Conservation (phyloP, 371 early-diverging fungal species). For the Mucor ambiguus region DNA sequence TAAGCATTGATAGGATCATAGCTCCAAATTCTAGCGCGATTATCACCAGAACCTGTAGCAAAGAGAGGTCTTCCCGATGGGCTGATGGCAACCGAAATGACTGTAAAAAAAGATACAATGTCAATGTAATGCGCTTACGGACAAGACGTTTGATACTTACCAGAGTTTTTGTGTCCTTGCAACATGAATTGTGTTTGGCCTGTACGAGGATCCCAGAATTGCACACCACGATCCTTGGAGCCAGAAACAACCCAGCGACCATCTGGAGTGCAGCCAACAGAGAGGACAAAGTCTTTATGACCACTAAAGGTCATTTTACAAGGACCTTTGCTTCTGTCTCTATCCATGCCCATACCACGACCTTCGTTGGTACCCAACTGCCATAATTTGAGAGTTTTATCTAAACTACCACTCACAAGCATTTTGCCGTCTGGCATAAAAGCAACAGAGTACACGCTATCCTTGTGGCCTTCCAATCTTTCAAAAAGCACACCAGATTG, state of each 20-base stretch:
- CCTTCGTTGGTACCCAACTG: slow-evolving; percentile 58
- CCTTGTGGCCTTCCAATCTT: slow-evolving; percentile 90
- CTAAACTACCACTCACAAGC: slow-evolving; percentile 90
- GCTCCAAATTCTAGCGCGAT: slow-evolving; percentile 92
- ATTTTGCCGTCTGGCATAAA: slow-evolving; percentile 90
- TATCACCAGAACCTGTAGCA: slow-evolving; percentile 97
- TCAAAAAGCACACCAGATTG: slow-evolving; percentile 76
- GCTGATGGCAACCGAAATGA: slow-evolving; percentile 93
- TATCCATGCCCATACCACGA: slow-evolving; percentile 29
- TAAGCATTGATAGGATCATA: slow-evolving; percentile 48
- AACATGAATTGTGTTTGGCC: slow-evolving; percentile 89
- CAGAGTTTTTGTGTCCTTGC: slow-evolving; percentile 96
- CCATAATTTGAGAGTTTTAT: slow-evolving; percentile 94
- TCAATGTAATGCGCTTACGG: not conserved
- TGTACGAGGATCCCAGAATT: slow-evolving; percentile 90
- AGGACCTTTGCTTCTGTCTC: slow-evolving; percentile 40
- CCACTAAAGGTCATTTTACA: slow-evolving; percentile 64
- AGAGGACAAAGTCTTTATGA: slow-evolving; percentile 91
- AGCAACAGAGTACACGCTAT: slow-evolving; percentile 93
- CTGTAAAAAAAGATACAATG: slow-evolving; percentile 36
- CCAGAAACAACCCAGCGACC: slow-evolving; percentile 95
- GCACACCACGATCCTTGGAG: slow-evolving; percentile 94
- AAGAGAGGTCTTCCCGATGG: slow-evolving; percentile 81
- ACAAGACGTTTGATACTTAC: slow-evolving; percentile 33
- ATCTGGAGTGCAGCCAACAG: slow-evolving; percentile 91